phyloP scores from a whole-genome alignment of 805 yeast species.

The Candida mattraensis region DNA sequence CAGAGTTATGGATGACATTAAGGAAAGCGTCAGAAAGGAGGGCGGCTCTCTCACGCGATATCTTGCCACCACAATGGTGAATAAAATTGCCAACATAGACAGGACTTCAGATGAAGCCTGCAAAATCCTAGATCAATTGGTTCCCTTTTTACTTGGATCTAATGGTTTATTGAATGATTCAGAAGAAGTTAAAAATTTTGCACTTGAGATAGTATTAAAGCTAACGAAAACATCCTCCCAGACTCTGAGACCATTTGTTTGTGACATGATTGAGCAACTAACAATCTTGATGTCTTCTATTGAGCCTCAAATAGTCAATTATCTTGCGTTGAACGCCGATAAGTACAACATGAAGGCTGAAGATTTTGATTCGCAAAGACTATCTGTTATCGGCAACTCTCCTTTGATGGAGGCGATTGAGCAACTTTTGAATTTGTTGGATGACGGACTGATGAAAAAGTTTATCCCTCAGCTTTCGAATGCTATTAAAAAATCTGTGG shows the following conservation, averaged over 20 bases:
- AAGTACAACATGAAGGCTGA: constrained; percentile 73
- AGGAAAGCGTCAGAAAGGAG: constrained; percentile 85
- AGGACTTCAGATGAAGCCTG: constrained; percentile 40
- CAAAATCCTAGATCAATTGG: constrained; percentile 51
- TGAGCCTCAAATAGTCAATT: constrained; percentile 89
- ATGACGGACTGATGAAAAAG: constrained; percentile 48
- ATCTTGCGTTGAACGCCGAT: constrained; percentile 81
- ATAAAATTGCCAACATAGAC: constrained; percentile 50
- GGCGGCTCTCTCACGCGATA: constrained; percentile 68
- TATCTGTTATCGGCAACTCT: constrained; percentile 71
- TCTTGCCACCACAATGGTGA: constrained; percentile 61
- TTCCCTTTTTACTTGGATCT: constrained; percentile 78
- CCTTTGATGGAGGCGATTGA: constrained; percentile 91
- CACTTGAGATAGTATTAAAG: constrained; percentile 71
- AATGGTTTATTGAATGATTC: constrained; percentile 84
- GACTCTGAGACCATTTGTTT: constrained; percentile 64
- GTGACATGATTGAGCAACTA: constrained; percentile 67
- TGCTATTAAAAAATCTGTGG: constrained; percentile 71
- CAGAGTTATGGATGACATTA: constrained; percentile 89
- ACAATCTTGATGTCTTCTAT: constrained; percentile 74
- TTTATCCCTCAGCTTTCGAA: constrained; percentile 49
- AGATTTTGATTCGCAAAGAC: constrained; percentile 75
- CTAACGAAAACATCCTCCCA: constrained; percentile 64
- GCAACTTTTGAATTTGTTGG: constrained; percentile 57
- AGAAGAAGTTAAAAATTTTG: constrained; percentile 75